These are phyloP conservation scores for Diaporthe vexans DNA, from an alignment of 2,329 filamentous ascomycete species.

Conservation along the genomic window DNA sequence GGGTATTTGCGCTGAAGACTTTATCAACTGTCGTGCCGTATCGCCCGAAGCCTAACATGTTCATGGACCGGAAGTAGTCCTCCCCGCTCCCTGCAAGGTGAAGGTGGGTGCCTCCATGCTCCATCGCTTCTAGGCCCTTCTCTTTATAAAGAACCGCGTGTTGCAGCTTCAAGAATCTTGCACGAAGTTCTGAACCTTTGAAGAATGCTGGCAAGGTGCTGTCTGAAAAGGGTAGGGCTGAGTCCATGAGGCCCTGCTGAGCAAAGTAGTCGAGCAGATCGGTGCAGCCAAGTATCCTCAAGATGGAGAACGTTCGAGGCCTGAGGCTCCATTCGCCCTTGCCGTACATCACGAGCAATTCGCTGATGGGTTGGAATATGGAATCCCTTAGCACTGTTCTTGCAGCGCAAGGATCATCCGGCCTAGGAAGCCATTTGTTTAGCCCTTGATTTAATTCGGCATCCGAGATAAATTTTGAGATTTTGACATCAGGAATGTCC, in stretches of 20 bases:
- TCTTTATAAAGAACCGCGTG: neutral
- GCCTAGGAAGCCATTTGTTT: conserved; percentile 2
- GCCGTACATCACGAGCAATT: neutral
- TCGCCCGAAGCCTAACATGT: neutral
- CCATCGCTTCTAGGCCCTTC: neutral
- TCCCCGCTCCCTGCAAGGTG: neutral
- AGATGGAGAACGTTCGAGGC: neutral
- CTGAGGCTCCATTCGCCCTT: conserved; percentile 14
- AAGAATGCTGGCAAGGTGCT: neutral
- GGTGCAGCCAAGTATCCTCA: neutral
- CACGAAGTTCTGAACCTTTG: neutral
- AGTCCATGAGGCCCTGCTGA: neutral
- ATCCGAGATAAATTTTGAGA: neutral
- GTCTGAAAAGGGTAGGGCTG: neutral
- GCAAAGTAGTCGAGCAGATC: neutral
- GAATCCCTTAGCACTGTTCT: neutral
- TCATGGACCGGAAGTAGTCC: neutral
- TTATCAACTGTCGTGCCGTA: neutral
- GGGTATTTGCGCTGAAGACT: neutral
- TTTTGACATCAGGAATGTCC: neutral
- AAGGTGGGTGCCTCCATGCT: neutral
- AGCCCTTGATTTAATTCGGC: neutral
- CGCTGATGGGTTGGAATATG: conserved; percentile 12
- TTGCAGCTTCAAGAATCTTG: neutral
- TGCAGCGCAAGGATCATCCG: neutral